These are phyloP conservation scores for Calonectria henricotiae DNA, from an alignment of 2,329 filamentous ascomycete species.

Conservation along the genomic window DNA sequence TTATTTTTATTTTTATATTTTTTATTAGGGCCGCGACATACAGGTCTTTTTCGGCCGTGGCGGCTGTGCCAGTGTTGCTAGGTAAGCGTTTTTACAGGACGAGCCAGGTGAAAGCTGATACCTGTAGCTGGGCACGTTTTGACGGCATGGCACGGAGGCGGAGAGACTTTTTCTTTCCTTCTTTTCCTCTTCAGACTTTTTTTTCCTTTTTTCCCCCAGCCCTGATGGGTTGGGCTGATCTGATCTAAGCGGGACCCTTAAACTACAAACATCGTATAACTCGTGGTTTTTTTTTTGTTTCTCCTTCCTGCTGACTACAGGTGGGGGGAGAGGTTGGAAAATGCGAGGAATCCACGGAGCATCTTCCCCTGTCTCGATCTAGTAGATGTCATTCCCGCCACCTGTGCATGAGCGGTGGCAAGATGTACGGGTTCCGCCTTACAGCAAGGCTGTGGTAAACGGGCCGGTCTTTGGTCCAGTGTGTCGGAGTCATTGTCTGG, in stretches of 20 bases:
- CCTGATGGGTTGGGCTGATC: constrained; percentile 1
- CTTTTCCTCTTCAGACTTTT: neutral
- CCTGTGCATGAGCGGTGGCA: constrained; percentile 21
- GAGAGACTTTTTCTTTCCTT: neutral
- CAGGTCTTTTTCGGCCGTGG: neutral
- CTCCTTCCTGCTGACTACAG: too few species aligned
- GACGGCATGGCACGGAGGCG: neutral
- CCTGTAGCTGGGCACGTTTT: constrained; percentile 6
- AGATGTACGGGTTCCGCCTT: constrained; percentile 14
- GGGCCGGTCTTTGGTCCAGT: constrained; percentile 15
- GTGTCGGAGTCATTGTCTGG: constrained; percentile 21
- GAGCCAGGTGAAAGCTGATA: neutral
- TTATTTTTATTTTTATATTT: too few species aligned
- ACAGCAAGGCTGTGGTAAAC: constrained; percentile 18
- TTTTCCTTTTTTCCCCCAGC: constrained; percentile 3
- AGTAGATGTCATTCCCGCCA: constrained; percentile 7
- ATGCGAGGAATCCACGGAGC: neutral
- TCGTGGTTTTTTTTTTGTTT: too few species aligned
- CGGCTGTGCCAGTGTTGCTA: constrained; percentile 5
- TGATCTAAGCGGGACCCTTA: neutral
- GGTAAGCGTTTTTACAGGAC: constrained; percentile 4
- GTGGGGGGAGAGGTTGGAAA: neutral
- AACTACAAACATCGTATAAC: too few species aligned
- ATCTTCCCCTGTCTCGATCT: constrained; percentile 15
- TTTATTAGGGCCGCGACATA: constrained; percentile 18